These are phyloP conservation scores for Acacia pycnantha DNA, from an alignment of 331 rosid genomes.

Conservation along the genomic window DNA sequence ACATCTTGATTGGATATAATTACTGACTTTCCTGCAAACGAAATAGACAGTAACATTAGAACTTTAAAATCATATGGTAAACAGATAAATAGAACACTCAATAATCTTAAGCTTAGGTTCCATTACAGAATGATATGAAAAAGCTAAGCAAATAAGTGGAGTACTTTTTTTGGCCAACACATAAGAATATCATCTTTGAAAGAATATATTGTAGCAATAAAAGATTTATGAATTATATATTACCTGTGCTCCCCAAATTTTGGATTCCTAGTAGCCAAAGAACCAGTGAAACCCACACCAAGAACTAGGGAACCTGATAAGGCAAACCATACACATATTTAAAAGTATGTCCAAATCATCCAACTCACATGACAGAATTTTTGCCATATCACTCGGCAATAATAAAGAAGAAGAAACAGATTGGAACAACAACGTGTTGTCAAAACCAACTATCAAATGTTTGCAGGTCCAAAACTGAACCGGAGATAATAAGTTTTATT, in stretches of 20 bases:
- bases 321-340: no score
- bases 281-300: no score
- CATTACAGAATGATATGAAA: neutral
- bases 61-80: constrained; percentile 19
- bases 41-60: constrained; percentile 27
- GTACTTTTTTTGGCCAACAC: neutral
- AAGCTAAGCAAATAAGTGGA: neutral
- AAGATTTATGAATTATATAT: neutral
- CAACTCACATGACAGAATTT: no score
- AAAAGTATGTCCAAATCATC: no score
- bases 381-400: no score
- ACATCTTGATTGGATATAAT: no score
- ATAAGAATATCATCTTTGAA: neutral
- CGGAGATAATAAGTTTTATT: neutral
- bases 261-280: no score
- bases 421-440: neutral
- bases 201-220: neutral
- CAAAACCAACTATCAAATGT: neutral
- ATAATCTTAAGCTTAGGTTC: neutral
- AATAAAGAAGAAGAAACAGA: no score
- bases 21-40: constrained; percentile 77
- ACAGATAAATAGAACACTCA: constrained; percentile 13
- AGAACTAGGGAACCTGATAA: no score
- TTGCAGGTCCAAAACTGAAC: neutral
- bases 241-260: no score